Evolutionary conservation across 768 basidiomycete species (phyloP).

Genomic region (Termitomyces eurrhizus): DNA sequence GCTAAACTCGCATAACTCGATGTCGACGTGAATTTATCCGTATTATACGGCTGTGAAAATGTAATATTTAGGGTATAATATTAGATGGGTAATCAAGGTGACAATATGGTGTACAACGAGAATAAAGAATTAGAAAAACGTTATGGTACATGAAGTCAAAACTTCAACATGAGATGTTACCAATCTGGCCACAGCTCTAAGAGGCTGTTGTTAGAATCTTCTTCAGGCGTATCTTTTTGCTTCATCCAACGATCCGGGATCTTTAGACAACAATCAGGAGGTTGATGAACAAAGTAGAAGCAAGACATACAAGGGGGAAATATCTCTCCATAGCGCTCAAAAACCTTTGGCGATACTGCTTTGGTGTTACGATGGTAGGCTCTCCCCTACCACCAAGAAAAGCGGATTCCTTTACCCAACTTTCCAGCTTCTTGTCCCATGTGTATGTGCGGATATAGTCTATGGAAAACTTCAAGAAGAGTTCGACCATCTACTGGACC

Average conservation of each 20-base stretch:
- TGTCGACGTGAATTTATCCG: conserved; percentile 13
- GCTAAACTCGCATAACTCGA: conserved; percentile 48
- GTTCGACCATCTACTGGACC: not conserved
- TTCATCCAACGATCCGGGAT: conserved; percentile 93
- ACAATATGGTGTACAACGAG: not conserved
- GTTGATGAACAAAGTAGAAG: conserved; percentile 1
- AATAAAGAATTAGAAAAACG: not conserved
- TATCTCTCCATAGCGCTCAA: conserved; percentile 87
- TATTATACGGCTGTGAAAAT: conserved; percentile 14
- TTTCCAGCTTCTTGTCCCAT: conserved; percentile 98
- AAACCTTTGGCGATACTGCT: conserved; percentile 88
- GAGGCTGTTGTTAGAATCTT: conserved; percentile 54
- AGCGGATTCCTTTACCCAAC: conserved; percentile 94
- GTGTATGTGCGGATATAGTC: conserved; percentile 96
- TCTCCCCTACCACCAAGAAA: conserved; percentile 89
- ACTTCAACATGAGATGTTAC: conserved; percentile 24
- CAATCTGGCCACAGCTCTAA: conserved; percentile 64
- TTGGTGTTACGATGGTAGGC: conserved; percentile 95
- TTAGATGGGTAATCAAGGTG: conserved; percentile 16
- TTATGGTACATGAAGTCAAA: not conserved
- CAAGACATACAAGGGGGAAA: conserved; percentile 67
- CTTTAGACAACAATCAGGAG: conserved; percentile 30
- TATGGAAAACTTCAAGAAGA: conserved; percentile 22
- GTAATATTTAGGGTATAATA: conserved; percentile 27
- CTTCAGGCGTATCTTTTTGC: conserved; percentile 72